A percentile compares a stretch with the other conserved stretches of the same genome.
These are phyloP conservation scores for Saccharomycopsis schoenii DNA, from an alignment of 805 yeast genomes.

Conservation along the genomic window DNA sequence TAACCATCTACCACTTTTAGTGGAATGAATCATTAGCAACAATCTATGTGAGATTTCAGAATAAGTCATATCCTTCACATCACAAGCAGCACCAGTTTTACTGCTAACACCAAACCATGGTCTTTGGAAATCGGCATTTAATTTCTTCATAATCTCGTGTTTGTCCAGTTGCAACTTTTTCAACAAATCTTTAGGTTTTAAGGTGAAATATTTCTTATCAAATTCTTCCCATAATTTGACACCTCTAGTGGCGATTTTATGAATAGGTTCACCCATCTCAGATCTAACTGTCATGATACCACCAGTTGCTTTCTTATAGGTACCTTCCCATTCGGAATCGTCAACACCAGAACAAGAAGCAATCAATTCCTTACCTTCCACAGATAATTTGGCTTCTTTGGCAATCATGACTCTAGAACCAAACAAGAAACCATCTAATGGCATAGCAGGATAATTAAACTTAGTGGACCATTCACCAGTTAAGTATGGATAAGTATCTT, in stretches of 20 bases:
- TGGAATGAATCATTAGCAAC: constrained; percentile 79
- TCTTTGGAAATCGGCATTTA: constrained; percentile 93
- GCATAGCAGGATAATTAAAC: constrained; percentile 95
- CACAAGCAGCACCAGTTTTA: constrained; percentile 66
- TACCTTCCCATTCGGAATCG: constrained; percentile 84
- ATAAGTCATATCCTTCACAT: constrained; percentile 92
- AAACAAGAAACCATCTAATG: constrained; percentile 92
- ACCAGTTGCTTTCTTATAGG: constrained; percentile 93
- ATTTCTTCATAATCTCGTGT: constrained; percentile 71
- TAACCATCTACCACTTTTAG: constrained; percentile 63
- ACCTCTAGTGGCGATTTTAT: constrained; percentile 96
- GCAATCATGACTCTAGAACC: constrained; percentile 98
- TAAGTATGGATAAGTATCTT: constrained; percentile 93
- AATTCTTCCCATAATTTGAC: constrained; percentile 95
- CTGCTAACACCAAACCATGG: constrained; percentile 89
- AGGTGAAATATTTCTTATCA: constrained; percentile 84
- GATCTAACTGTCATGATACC: constrained; percentile 94
- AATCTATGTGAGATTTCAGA: constrained; percentile 80
- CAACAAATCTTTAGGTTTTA: constrained; percentile 81
- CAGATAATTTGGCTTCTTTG: constrained; percentile 89
- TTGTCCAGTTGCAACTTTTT: constrained; percentile 76
- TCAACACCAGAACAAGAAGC: constrained; percentile 84
- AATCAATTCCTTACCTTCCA: constrained; percentile 88
- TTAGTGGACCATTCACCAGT: constrained; percentile 93
- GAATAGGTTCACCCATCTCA: constrained; percentile 99